Conservation (phyloP, 805 yeast genomes). For the Wickerhamiella parazyma region DNA sequence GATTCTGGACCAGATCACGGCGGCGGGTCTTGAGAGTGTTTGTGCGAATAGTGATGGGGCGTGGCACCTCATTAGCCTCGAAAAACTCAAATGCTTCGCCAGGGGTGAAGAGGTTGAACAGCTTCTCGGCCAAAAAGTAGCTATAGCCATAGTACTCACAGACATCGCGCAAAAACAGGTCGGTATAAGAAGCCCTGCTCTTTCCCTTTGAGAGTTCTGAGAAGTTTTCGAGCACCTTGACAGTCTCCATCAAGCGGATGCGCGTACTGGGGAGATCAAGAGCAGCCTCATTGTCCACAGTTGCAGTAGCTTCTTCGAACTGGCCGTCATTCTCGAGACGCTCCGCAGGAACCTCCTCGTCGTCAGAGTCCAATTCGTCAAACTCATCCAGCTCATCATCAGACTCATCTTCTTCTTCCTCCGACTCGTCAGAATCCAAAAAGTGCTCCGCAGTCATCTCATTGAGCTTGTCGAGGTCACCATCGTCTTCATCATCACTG, state of each 20-base stretch:
- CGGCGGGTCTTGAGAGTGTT: conserved; percentile 90
- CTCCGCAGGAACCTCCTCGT: conserved; percentile 16
- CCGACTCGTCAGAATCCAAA: conserved; percentile 14
- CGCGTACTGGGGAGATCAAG: conserved; percentile 63
- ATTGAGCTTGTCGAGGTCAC: conserved; percentile 29
- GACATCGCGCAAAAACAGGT: conserved; percentile 70
- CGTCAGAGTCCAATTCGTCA: conserved; percentile 17
- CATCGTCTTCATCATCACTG: conserved; percentile 59
- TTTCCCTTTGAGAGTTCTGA: conserved; percentile 43
- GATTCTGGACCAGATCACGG: conserved; percentile 86
- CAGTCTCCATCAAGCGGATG: conserved; percentile 90
- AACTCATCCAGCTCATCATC: conserved; percentile 14
- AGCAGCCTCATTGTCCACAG: conserved; percentile 25
- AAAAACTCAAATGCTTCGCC: conserved; percentile 96
- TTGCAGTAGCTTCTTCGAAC: conserved; percentile 15
- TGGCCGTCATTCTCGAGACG: conserved; percentile 12
- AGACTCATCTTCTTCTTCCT: conserved; percentile 13
- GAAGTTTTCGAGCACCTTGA: conserved; percentile 86
- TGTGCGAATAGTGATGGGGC: conserved; percentile 97
- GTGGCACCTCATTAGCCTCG: conserved; percentile 93
- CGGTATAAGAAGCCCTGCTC: conserved; percentile 70
- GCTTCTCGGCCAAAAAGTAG: conserved; percentile 81
- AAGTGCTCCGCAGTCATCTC: conserved; percentile 20
- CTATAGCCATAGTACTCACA: conserved; percentile 90
- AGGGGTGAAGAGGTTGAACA: conserved; percentile 83